Conservation (phyloP, 2,329 filamentous ascomycete genomes). For the Tolypocladium amazonense region DNA sequence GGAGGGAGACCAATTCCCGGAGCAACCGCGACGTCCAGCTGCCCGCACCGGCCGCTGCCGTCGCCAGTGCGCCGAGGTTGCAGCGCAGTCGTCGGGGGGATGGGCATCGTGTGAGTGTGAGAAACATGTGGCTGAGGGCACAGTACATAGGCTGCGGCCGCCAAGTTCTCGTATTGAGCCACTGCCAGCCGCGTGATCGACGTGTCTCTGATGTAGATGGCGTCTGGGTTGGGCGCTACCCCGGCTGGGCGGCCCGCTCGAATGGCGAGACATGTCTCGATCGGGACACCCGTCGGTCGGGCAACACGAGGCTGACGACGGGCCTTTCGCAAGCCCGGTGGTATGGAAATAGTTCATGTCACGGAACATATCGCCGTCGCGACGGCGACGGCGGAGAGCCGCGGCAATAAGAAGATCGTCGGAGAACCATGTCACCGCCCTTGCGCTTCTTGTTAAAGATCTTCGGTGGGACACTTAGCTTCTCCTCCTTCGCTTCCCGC, state of each 20-base stretch:
- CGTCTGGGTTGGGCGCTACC: background rate
- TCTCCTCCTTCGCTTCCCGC: background rate
- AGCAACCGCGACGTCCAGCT: background rate
- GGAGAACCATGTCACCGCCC: background rate
- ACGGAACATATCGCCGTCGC: background rate
- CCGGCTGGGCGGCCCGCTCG: background rate
- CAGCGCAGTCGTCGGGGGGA: background rate
- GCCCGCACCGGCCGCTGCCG: background rate
- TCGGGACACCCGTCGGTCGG: background rate
- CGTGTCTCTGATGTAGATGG: background rate
- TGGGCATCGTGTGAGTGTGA: background rate
- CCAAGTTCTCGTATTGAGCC: background rate
- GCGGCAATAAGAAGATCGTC: background rate
- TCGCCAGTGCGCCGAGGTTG: background rate
- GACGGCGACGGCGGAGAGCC: background rate
- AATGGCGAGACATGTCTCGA: background rate
- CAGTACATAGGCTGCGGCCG: no score
- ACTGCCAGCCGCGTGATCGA: background rate
- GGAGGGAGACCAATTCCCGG: background rate
- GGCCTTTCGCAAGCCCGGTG: no score
- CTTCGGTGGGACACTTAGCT: background rate
- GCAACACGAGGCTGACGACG: background rate
- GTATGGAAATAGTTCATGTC: background rate
- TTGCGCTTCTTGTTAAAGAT: background rate
- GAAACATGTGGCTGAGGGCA: background rate